Evolutionary conservation across 2,329 filamentous ascomycete species (phyloP), one percentile per base, ranked within the genome.

Genomic region (Diaporthe citri): DNA sequence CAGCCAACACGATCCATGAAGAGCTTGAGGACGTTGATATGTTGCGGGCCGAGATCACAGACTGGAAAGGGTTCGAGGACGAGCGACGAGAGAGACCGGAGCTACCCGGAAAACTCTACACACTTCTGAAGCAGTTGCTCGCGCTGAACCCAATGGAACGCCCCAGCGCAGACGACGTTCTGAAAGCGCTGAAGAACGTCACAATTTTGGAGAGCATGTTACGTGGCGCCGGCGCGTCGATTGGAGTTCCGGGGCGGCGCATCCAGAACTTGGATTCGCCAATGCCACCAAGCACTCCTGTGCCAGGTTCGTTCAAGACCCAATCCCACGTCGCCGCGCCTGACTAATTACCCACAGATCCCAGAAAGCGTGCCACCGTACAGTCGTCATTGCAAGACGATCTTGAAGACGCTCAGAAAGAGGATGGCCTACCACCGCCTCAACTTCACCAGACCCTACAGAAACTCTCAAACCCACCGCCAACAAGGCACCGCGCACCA

Each of bases 1-100:
- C 93, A 79, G 95, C 96, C 71, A 96, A 98, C 81, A 89, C 93
- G 4, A 88, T 97, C 31, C 91, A 98, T 75, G 96, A 98, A 82
- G 96, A 98, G 81, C 92, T 95, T 73, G 97, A 99, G 82, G 95
- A 98, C 78, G 88, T 98, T 7, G 95, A 98, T 79, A 87, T 92
- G 78, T 88, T 99, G 41, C 91, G 96, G 56, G 93, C 89, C 4
- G 97, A 99, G 83, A 98, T 99, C 74, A 91, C 92, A 15, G 88
- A 90, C 46, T 99, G 97, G 97, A 87, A 92, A 72, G 97, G 97
- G 0, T 97, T 98, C 79, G 91, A 95, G 77, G 93, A 95, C 75
- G 93, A 94, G 78, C 89, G 91, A 46, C 89, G 92, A 48, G 89
- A 93, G 77, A 90, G 96, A 2, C 91, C 94, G 0, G 97, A 98